Percentiles rank a stretch among this genome's conserved stretches.
phyloP scores from a whole-genome alignment of 2,329 filamentous ascomycete species.

The Sporothrix globosa region DNA sequence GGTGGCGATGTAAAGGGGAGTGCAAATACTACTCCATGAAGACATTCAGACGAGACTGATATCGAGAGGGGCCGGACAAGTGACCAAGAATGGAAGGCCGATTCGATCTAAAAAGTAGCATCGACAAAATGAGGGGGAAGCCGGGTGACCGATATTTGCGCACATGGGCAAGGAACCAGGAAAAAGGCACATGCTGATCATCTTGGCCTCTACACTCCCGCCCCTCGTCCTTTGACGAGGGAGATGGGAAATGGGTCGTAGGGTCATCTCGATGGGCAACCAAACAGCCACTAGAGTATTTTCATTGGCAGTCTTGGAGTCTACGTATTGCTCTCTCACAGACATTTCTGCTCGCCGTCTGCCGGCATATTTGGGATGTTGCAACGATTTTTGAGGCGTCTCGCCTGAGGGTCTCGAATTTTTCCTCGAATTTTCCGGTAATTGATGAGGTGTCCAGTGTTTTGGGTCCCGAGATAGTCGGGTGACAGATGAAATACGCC shows the following conservation, averaged over 20 bases:
- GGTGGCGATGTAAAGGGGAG: background rate
- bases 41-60: background rate
- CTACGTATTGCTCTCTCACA: background rate
- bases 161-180: constrained; percentile 12
- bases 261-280: background rate
- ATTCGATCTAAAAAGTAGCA: background rate
- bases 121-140: constrained; percentile 11
- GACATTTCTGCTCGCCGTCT: background rate
- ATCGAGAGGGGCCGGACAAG: background rate
- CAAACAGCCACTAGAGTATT: background rate
- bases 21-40: background rate
- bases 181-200: constrained; percentile 19
- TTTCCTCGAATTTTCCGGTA: background rate
- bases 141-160: background rate
- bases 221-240: background rate
- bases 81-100: background rate
- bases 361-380: background rate
- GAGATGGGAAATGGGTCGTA: background rate
- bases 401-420: background rate
- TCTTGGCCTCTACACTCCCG: background rate
- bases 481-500: background rate
- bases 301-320: constrained; percentile 1
- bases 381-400: background rate
- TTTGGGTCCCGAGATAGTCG: too few species aligned
- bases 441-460: background rate